A percentile compares a stretch with the other conserved stretches of the same genome.
These are phyloP conservation scores for Ceratocystis papillata DNA, from an alignment of 2,329 filamentous ascomycete species.

Conservation along the genomic window DNA sequence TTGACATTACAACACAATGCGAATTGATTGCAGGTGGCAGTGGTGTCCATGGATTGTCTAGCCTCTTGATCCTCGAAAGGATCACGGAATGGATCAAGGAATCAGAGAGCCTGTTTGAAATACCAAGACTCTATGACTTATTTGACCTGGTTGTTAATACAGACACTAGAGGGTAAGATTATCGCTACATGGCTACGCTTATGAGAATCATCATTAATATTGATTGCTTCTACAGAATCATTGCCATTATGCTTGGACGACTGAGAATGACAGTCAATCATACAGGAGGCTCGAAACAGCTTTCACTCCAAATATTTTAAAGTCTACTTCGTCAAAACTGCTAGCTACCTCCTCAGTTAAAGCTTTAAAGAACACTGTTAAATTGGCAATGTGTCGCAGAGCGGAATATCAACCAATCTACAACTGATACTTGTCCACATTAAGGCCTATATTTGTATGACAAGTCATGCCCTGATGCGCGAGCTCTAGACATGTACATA, in stretches of 20 bases:
- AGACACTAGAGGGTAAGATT: constrained; percentile 28
- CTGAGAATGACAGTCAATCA: background rate
- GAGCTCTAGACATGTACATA: background rate
- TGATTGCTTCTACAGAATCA: background rate
- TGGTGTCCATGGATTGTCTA: constrained; percentile 28
- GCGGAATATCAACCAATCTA: background rate
- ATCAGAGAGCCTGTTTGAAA: constrained; percentile 22
- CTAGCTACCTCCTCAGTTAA: background rate
- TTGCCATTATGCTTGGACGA: background rate
- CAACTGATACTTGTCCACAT: background rate
- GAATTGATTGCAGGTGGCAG: constrained; percentile 25
- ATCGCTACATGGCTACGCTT: background rate
- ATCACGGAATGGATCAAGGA: constrained; percentile 27
- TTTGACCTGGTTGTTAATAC: constrained; percentile 30
- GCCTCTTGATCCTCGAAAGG: constrained; percentile 28
- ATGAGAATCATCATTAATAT: no score
- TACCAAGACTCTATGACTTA: constrained; percentile 28
- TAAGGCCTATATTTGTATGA: background rate
- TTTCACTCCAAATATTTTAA: background rate
- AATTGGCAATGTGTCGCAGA: background rate
- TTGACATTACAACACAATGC: no score
- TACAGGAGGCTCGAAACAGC: background rate
- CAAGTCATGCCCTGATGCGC: background rate
- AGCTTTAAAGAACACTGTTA: background rate
- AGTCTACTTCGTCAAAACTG: background rate